Conservation (phyloP, 1,284 basidiomycete species). For the Leccinum solheimii region DNA sequence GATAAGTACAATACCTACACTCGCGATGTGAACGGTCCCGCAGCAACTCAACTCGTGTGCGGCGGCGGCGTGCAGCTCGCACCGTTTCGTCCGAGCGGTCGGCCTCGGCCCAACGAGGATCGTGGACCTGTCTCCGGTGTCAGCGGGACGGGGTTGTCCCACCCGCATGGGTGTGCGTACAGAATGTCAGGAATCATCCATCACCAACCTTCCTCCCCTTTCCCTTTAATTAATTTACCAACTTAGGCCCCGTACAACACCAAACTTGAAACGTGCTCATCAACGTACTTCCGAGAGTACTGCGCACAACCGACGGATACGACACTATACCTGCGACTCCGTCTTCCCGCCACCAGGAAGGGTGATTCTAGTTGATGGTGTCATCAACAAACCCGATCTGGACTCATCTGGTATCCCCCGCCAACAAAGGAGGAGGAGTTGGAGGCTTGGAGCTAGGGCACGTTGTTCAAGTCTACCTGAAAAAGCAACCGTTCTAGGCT, state of each 20-base stretch:
- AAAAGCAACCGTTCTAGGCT: background rate
- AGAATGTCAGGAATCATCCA: background rate
- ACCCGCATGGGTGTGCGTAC: background rate
- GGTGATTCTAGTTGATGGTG: background rate
- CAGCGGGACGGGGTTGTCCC: background rate
- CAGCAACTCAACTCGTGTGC: background rate
- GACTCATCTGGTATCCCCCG: background rate
- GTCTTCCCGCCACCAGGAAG: background rate
- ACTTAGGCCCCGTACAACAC: background rate
- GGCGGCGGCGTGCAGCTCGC: background rate
- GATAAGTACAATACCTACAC: background rate
- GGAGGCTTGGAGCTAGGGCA: background rate
- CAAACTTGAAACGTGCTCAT: background rate
- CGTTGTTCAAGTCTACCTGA: background rate
- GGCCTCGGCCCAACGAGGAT: background rate
- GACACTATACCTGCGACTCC: background rate
- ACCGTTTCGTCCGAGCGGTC: background rate
- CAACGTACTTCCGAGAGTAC: background rate
- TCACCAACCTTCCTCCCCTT: background rate
- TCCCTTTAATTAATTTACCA: background rate
- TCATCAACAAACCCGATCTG: background rate
- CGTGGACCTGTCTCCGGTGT: background rate
- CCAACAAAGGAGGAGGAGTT: background rate
- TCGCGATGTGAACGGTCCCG: background rate
- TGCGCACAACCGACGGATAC: constrained; percentile 1